phyloP scores from a whole-genome alignment of 2,329 filamentous ascomycete genomes.

The Verticillium nubilum region DNA sequence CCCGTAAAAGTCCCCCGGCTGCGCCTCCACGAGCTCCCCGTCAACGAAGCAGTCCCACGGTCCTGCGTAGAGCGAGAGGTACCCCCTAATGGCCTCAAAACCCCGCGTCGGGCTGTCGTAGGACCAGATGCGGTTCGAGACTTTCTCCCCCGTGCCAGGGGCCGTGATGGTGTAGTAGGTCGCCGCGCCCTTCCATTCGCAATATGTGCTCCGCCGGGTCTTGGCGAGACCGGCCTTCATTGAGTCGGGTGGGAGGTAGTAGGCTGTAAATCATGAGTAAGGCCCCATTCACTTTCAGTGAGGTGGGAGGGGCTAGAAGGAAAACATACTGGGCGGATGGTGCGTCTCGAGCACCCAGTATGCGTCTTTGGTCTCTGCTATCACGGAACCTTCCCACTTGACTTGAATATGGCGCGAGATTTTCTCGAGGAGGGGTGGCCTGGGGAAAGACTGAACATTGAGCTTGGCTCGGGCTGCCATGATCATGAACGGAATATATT shows the following conservation, averaged over 20 bases:
- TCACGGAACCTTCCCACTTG: constrained; percentile 46
- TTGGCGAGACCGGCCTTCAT: constrained; percentile 40
- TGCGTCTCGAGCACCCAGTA: constrained; percentile 60
- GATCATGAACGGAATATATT: not conserved
- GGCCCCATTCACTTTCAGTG: not conserved
- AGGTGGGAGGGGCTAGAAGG: not conserved
- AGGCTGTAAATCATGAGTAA: constrained; percentile 31
- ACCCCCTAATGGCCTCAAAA: constrained; percentile 48
- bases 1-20: constrained; percentile 59
- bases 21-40: constrained; percentile 52
- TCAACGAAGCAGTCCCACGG: constrained; percentile 60
- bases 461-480: constrained; percentile 24
- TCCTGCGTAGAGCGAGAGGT: constrained; percentile 54
- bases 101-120: constrained; percentile 48
- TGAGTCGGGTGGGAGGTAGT: constrained; percentile 51
- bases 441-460: constrained; percentile 53
- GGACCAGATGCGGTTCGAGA: constrained; percentile 52
- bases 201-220: constrained; percentile 40
- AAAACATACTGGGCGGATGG: constrained; percentile 50
- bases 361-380: constrained; percentile 53
- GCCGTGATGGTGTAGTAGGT: constrained; percentile 49
- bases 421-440: constrained; percentile 51
- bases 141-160: constrained; percentile 23
- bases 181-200: constrained; percentile 57
- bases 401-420: constrained; percentile 49